Evolutionary conservation across 1,139 yeast genomes (phyloP), one percentile per base, ranked within the genome.

Genomic region (Oligophagozyma castellii): DNA sequence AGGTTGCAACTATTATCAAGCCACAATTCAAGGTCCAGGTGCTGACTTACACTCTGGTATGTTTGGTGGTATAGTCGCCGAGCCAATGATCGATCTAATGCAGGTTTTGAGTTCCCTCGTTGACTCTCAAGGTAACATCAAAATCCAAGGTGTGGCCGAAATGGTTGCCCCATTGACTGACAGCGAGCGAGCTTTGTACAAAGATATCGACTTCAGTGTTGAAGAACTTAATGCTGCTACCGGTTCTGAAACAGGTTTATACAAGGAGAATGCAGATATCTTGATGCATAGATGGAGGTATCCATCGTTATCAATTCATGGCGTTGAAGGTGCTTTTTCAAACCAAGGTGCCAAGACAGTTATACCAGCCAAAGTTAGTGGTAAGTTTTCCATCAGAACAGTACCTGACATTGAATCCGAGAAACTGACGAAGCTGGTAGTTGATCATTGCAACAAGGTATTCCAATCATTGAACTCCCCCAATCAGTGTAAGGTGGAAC

Each of bases 241-340:
- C 22, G 96, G 96, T 30, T 76, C 95, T 14, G 55, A 79, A 40
- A 84, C 95, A 26, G 71, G 84, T 23, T 65, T 86, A 38, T 77
- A 77, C 59, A 67, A 72, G 38, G 67, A 68, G 53, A 81, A 83
- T 58, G 74, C 81, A 59, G 78, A 75, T 36, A 78, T 86, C 42
- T 70, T 89, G 51, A 89, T 84, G 77, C 95, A 89, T 58, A 77
- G 98, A 68, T 89, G 98, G 98, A 77, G 98, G 68, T 83, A 66
- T 61, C 96, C 99, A 35, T 84, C 98, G 12, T 67, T 89, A 50
- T 84, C 96, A 4, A 59, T 89, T 40, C 99, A 89, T 58, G 99
- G 99, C 44, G 70, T 89, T 37, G 98, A 89, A 60, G 98, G 98
- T 40, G 99, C 98, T 5, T 89, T 89, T 57, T 76, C 78, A 31